Base-by-base conservation (phyloP, 441 rosid species). In the Erysimum pusillum region DNA sequence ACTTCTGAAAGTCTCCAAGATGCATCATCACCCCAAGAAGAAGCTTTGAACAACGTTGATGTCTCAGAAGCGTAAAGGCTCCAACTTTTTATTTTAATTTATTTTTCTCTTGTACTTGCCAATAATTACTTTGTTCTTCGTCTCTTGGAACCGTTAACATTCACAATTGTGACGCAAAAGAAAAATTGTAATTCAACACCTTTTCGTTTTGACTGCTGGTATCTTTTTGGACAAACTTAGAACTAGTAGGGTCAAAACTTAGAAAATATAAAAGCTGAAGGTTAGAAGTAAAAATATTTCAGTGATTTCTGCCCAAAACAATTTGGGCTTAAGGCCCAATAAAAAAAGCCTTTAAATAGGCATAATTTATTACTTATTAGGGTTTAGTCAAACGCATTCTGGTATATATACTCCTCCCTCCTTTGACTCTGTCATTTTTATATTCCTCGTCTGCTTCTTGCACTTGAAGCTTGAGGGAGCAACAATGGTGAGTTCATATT, bases 1-100 rank as follows among this genome's bases (percentile, higher is more conserved):
- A 78, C 90, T 1, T 39, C 87, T 5, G 90, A 91, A 63, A 45
- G 13, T 74, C 48, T 63, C 53, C 81, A 78, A 73, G 77, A 67
- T 53, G 70, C 69, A 45, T 48, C 69, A 15, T 62, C 69, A 41
- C 68, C 74, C 4, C 39, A 48, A 65, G 68, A 72, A 66, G 64
- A 72, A 66, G 59, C 77, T 59, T 51, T 78, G 44, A 22, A 74
- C 39, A 79, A 56, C 20, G 59, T 73, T 78, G 81, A 78, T 68
- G 61, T 78, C 69, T 72, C 78, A 9, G 82, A 63, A 74, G 75
- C 78, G 1, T 77, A 78, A 72, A 65, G 28, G 20, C 68, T 49
- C 69, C 64, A 51, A 59, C 44, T 34, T 49, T 72, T 44, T 12
- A 41, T 67, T 66, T 28, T 28, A 28, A 41, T 60, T 66, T 3